Base-by-base conservation (phyloP, 805 yeast genomes). In the Wickerhamomyces bovis region DNA sequence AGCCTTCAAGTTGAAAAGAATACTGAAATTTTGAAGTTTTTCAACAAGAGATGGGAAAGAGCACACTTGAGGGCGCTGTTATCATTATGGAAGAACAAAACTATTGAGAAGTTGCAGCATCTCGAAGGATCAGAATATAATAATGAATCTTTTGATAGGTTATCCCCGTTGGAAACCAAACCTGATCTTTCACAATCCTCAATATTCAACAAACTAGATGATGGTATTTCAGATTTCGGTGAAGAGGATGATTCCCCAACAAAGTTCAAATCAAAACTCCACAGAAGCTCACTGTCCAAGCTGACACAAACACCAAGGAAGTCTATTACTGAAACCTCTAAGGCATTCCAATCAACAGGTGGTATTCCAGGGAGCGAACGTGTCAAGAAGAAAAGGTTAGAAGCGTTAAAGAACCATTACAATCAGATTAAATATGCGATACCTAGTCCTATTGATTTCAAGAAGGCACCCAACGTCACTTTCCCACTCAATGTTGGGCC, bases 11-110 rank as follows among this genome's bases (percentile, higher is more conserved):
- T 56, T 3, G 56, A 58, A 31, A 61, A 69, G 45, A 68, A 68
- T 46, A 57, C 64, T 23, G 70, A 66, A 45, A 57, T 62, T 1
- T 60, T 67, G 3, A 57, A 52, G 5, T 53, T 53, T 13, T 68
- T 69, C 49, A 54, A 62, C 38, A 53, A 50, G n/a, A 56, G 75
- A 43, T 70, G 73, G 73, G 57, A 63, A 45, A 59, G 73, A 41
- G 73, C 73, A 1, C 64, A 56, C 22, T 47, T 67, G 22, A 52
- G 73, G 43, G 73, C 70, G 0, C 44, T 69, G 6, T 39, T 70
- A 19, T 36, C 55, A 6, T 45, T 70, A 18, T 70, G 75, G 75
- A 64, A 56, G 39, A 59, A 55, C 4, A 61, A 52, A 40, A 38
- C 54, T 43, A 19, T 44, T 46, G 44, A 52, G 23, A 18, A 31